A percentile compares a stretch with the other conserved stretches of the same genome.
phyloP scores from a whole-genome alignment of 139 green algal species.

The Tetradesmus lagerheimii region DNA sequence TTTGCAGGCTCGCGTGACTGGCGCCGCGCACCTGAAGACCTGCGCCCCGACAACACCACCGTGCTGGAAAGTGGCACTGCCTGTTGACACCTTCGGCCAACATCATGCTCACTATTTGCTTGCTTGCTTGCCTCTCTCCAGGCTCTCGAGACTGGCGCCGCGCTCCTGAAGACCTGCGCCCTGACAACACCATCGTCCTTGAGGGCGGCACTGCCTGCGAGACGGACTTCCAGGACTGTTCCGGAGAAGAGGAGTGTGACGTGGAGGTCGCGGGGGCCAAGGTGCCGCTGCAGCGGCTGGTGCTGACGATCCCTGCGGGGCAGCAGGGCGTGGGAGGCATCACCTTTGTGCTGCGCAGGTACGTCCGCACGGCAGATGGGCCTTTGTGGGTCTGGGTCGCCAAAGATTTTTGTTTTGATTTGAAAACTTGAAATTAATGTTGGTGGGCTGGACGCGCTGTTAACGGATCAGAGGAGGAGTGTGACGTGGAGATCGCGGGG shows the following conservation, averaged over 20 bases:
- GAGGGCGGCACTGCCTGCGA: slow-evolving; percentile 45
- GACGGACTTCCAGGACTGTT: slow-evolving; percentile 27
- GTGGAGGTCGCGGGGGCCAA: slow-evolving; percentile 43
- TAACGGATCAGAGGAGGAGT: slow-evolving; percentile 45
- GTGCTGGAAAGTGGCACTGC: too few species aligned
- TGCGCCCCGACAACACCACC: slow-evolving; percentile 56
- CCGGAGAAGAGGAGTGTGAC: slow-evolving; percentile 42
- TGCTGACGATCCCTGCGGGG: slow-evolving; percentile 69
- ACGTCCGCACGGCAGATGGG: too few species aligned
- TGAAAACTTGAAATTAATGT: too few species aligned
- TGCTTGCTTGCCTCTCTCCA: slow-evolving; percentile 10
- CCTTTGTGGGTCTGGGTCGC: too few species aligned
- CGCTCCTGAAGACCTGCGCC: slow-evolving; percentile 58
- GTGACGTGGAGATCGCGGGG: slow-evolving; percentile 38
- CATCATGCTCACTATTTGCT: background rate
- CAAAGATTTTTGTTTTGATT: too few species aligned
- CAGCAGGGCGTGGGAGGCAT: slow-evolving; percentile 52
- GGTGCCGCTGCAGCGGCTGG: slow-evolving; percentile 83
- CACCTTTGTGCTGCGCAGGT: slow-evolving; percentile 80
- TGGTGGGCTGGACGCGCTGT: too few species aligned
- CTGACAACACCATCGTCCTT: slow-evolving; percentile 49
- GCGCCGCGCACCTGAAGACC: slow-evolving; percentile 54
- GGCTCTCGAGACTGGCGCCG: slow-evolving; percentile 64
- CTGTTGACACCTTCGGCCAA: too few species aligned
- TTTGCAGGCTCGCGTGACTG: slow-evolving; percentile 59